Evolutionary conservation across 192 early-diverging fungal genomes (phyloP), one percentile per base, ranked within the genome.

Genomic region (Gorgonomyces haynaldii): DNA sequence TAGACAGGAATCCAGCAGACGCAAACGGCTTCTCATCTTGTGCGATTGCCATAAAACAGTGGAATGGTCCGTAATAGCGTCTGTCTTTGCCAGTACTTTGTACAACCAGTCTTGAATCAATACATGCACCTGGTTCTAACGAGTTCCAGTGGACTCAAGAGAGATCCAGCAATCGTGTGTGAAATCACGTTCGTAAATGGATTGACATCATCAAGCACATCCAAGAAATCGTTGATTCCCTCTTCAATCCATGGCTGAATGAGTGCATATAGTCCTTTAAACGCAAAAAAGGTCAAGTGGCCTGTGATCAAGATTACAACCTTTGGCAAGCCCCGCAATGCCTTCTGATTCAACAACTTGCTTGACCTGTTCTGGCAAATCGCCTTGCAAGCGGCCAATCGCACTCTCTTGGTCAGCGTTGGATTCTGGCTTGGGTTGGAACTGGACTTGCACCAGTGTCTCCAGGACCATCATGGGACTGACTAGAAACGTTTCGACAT

Each of bases 71-170:
- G 32, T 64, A 70, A 67, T 98, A 98, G 54, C 86, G 86, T 35
- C 79, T 76, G 26, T 82, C 73, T 25, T 70, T 37, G 15, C 74
- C 72, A 2, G 81, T 64, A 5, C 84, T 69, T 64, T 96, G 91
- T 2, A 89, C 82, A 28, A 90, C 70, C 42, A 96, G 60, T 40
- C 90, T 82, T 15, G 20, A 40, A 44, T 32, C 10, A 42, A 17
- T 1, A 34, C 16, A 3, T 8, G 26, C 74, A 88, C 85, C 88
- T 59, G 17, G 92, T 95, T 34, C 82, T 76, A 38, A 86, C 76
- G 10, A 96, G 65, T 51, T 98, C 95, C 36, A 98, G 64, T 2
- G 95, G 95, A 49, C 84, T 86, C 35, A 98, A 70, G 28, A 86
- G 27, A 45, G 82, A 66, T 4, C 91, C 91, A 3, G 85, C 79